Percentiles rank a stretch among this genome's conserved stretches.
These are phyloP conservation scores for Arthrinium puccinioides DNA, from an alignment of 2,329 filamentous ascomycete species.

Conservation along the genomic window DNA sequence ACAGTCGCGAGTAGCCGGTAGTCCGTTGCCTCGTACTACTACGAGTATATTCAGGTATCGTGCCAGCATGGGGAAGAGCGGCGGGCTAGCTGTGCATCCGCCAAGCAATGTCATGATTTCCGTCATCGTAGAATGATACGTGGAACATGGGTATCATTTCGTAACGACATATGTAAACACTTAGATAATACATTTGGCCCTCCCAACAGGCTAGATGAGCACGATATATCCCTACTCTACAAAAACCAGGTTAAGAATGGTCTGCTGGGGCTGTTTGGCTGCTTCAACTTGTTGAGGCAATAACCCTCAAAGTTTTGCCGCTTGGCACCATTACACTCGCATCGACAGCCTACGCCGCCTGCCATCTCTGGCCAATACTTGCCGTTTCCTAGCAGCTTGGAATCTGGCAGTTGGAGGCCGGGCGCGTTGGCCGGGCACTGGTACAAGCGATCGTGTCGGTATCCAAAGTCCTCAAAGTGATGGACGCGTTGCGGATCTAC, in stretches of 20 bases:
- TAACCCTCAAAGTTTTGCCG: conserved; percentile 24
- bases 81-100: too few species aligned
- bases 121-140: too few species aligned
- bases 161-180: too few species aligned
- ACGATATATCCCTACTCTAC: background rate
- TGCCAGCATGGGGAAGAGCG: too few species aligned
- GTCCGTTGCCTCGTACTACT: too few species aligned
- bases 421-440: conserved; percentile 29
- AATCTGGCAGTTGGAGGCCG: conserved; percentile 26
- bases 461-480: conserved; percentile 36
- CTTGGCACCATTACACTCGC: conserved; percentile 28
- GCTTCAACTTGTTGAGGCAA: conserved; percentile 30
- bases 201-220: too few species aligned
- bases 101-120: too few species aligned
- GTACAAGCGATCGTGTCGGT: conserved; percentile 27
- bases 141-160: too few species aligned
- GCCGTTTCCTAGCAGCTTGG: conserved; percentile 18
- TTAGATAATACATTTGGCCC: too few species aligned
- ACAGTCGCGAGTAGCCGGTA: too few species aligned
- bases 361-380: conserved; percentile 20
- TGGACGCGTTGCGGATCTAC: conserved; percentile 31
- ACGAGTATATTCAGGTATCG: too few species aligned
- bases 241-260: conserved; percentile 24
- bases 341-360: conserved; percentile 33
- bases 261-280: conserved; percentile 22